Base-by-base conservation (phyloP, 164 flowering plant species). In the Platanus orientalis region DNA sequence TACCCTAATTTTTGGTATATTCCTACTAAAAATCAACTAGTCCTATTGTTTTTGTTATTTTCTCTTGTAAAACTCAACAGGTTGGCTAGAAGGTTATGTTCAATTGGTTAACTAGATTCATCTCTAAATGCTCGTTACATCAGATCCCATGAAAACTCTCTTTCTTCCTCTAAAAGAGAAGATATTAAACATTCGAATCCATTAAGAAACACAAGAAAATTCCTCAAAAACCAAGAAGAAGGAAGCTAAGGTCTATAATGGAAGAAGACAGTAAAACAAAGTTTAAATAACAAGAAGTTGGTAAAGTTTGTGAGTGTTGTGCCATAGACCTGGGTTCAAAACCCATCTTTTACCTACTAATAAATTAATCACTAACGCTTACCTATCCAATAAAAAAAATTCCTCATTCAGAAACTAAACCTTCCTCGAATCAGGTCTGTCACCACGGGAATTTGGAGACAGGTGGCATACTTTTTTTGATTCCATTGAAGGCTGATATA, bases 181-280 rank as follows among this genome's bases (percentile, higher is more conserved):
- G 30, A 40, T 14, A 58, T 48, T 20, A 49, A 66, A 66, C 69
- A 63, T 55, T 58, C 63, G 40, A 39, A 66, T 25, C 20, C 20
- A 58, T 51, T 19, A 52, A 59, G 19, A 57, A 26, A 25, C 26
- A 7, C 26, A 36, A 19, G n/a, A 6, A 66, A 13, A 60, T 17
- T 14, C 7, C 30, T 48, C 20, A 9, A 17, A 30, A 13, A n/a
- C 26, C 7, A 19, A 7, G 52, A 28, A 9, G 47, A 27, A 24
- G 19, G n/a, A 30, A 47, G 21, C 28, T 44, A 49, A 24, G 26
- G 48, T 57, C 42, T 36, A 7, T 48, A 58, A 25, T 39, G 14
- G 27, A 47, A 60, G 63, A 29, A 20, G 54, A 60, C 63, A 60
- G 54, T n/a, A n/a, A n/a, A 60, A 39, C n/a, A 53, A 30, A 30